phyloP scores from a whole-genome alignment of 2,329 filamentous ascomycete species.

The Fusarium tricinctum region DNA sequence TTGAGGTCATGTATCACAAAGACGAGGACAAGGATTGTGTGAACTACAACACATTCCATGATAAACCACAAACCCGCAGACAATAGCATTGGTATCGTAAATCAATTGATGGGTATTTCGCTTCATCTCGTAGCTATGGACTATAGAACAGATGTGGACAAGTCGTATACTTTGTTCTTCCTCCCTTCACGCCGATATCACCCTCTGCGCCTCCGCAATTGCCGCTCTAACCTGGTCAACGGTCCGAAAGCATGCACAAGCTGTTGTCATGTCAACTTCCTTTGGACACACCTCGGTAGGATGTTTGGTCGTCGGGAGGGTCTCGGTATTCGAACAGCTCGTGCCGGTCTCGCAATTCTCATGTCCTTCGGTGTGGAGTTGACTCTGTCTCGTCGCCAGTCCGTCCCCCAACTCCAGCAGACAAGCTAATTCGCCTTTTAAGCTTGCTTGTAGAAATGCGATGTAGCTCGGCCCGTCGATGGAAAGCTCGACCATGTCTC shows the following conservation, averaged over 20 bases:
- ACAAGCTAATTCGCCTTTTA: conserved; percentile 4
- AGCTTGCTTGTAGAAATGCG: not conserved
- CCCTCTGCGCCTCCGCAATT: conserved; percentile 14
- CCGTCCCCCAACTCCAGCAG: conserved; percentile 15
- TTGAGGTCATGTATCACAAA: not conserved
- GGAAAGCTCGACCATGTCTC: conserved; percentile 12
- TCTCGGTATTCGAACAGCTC: conserved; percentile 30
- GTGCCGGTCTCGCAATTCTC: conserved; percentile 35
- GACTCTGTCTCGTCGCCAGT: conserved; percentile 20
- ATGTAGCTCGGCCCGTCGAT: conserved; percentile 12
- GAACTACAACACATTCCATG: too few species aligned
- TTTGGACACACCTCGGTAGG: conserved; percentile 28
- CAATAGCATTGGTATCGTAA: not conserved
- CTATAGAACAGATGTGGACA: not conserved
- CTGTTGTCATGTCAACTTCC: conserved; percentile 35
- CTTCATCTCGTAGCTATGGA: too few species aligned
- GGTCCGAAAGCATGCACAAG: conserved; percentile 28
- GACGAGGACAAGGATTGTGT: too few species aligned
- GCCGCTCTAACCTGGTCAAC: conserved; percentile 30
- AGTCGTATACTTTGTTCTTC: not conserved
- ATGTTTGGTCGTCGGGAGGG: conserved; percentile 14
- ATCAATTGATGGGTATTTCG: conserved; percentile 9
- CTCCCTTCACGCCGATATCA: conserved; percentile 1
- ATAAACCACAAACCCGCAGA: too few species aligned
- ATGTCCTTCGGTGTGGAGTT: conserved; percentile 27